Base-by-base conservation (phyloP, 331 rosid species). In the Arachis monticola region DNA sequence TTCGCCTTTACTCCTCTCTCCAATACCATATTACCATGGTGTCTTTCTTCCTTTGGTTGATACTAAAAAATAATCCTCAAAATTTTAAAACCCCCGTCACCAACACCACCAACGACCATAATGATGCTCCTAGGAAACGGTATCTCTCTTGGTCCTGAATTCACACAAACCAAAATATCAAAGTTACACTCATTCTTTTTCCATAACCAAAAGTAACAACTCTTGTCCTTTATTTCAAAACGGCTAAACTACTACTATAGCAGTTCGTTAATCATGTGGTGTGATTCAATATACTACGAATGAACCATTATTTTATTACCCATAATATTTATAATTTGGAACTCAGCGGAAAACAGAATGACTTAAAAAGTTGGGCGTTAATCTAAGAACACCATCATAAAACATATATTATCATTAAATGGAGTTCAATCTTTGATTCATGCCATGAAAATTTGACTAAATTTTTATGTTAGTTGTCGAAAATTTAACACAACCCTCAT, bases 111-210 rank as follows among this genome's bases (percentile, higher is more conserved):
- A 61, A 2, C 57, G 51, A 58, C 55, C 60, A 77, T 50, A 64
- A 58, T 35, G 59, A 58, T 69, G 64, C 42, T 52, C 86, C 78
- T 8, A 83, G 27, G 8, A 42, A 13, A 60, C 46, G 57, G 57
- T 48, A 35, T 14, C 81, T 82, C 67, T 76, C 82, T 90, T 88
- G 89, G n/a, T 76, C 82, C 93, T 88, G 89, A 17, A 63, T 59
- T 59, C 75, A 69, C 77, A 57, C 71, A 38, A 46, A 70, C 47
- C 52, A 8, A 69, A 51, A 31, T 7, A 79, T 64, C 22, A 62
- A 31, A 5, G 8, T 46, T 13, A 67, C 10, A 61, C 9, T 8
- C 38, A 60, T 46, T 32, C 7, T 51, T 48, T 41, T 62, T 1
- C 53, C 56, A 2, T 47, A 60, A 61, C 69, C 17, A 48, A 42